A percentile compares a stretch with the other conserved stretches of the same genome.
Evolutionary conservation across 2,329 filamentous ascomycete species (phyloP).

Genomic region (Alternaria brassicicola): DNA sequence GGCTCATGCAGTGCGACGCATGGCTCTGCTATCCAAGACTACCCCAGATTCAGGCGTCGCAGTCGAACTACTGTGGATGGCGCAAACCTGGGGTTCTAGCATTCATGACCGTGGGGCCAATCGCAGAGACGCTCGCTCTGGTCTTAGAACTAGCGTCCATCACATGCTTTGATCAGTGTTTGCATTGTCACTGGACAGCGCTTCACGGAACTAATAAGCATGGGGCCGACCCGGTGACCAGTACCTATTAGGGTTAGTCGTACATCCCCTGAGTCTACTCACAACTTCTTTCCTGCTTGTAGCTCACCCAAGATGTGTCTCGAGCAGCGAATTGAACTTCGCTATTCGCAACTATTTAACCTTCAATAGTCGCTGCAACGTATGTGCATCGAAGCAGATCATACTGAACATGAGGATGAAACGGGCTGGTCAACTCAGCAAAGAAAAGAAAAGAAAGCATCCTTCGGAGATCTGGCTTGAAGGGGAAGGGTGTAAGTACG

Average conservation of each 20-base stretch:
- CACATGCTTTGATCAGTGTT: conserved; percentile 35
- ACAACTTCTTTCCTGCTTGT: not conserved
- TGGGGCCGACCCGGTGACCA: conserved; percentile 42
- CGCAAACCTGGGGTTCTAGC: conserved; percentile 6
- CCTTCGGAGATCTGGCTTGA: not conserved
- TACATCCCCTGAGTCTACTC: conserved; percentile 14
- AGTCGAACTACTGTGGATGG: conserved; percentile 4
- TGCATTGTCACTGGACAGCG: conserved; percentile 24
- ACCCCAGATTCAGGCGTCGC: conserved; percentile 15
- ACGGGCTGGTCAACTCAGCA: not conserved
- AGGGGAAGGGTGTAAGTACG: not conserved
- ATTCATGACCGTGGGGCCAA: conserved; percentile 2
- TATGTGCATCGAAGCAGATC: not conserved
- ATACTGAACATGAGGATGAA: not conserved
- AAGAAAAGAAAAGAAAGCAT: not conserved
- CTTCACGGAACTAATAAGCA: conserved; percentile 26
- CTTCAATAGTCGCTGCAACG: not conserved
- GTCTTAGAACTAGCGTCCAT: conserved; percentile 18
- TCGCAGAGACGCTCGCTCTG: conserved; percentile 5
- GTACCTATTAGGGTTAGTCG: conserved; percentile 32
- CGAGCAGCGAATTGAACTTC: not conserved
- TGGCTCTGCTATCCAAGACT: conserved; percentile 10
- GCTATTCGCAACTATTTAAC: not conserved
- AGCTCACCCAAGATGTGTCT: not conserved
- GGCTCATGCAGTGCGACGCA: conserved; percentile 26